Conservation (phyloP, 495 filamentous ascomycete species). For the Venustampulla echinocandica region DNA sequence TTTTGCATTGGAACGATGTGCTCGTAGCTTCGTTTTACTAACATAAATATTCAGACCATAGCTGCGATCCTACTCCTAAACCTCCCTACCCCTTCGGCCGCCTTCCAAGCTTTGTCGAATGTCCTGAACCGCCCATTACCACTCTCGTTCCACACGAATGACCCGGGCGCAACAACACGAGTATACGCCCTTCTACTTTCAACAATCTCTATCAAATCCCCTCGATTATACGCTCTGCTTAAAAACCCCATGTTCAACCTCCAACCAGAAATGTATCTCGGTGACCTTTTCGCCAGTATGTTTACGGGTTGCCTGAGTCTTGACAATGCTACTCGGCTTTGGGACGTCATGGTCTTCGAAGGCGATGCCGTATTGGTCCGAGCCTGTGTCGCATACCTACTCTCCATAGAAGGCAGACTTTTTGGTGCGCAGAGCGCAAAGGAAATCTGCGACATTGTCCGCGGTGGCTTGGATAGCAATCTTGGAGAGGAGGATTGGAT, state of each 20-base stretch:
- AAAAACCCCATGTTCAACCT: constrained; percentile 29
- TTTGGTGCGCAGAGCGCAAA: constrained; percentile 36
- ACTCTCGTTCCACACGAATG: constrained; percentile 75
- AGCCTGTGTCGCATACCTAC: constrained; percentile 54
- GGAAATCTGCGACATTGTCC: constrained; percentile 21
- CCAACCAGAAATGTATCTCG: constrained; percentile 42
- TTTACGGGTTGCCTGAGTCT: constrained; percentile 50
- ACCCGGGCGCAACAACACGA: constrained; percentile 60
- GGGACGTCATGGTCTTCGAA: constrained; percentile 94
- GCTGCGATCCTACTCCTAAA: constrained; percentile 82
- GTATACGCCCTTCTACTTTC: constrained; percentile 65
- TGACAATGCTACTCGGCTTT: constrained; percentile 70
- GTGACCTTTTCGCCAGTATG: constrained; percentile 41
- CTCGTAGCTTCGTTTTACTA: constrained; percentile 5
- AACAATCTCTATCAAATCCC: constrained; percentile 63
- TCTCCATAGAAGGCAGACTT: constrained; percentile 49
- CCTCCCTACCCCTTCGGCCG: constrained; percentile 56
- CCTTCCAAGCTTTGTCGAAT: constrained; percentile 84
- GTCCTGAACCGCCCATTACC: constrained; percentile 81
- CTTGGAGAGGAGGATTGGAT: constrained; percentile 65
- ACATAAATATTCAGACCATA: constrained; percentile 47
- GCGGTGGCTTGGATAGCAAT: constrained; percentile 17
- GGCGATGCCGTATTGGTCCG: constrained; percentile 76
- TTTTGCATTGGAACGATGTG: too few relatives aligned
- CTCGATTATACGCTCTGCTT: constrained; percentile 62